These are phyloP conservation scores for Stellera chamaejasme DNA, from an alignment of 345 rosid genomes.

Conservation along the genomic window DNA sequence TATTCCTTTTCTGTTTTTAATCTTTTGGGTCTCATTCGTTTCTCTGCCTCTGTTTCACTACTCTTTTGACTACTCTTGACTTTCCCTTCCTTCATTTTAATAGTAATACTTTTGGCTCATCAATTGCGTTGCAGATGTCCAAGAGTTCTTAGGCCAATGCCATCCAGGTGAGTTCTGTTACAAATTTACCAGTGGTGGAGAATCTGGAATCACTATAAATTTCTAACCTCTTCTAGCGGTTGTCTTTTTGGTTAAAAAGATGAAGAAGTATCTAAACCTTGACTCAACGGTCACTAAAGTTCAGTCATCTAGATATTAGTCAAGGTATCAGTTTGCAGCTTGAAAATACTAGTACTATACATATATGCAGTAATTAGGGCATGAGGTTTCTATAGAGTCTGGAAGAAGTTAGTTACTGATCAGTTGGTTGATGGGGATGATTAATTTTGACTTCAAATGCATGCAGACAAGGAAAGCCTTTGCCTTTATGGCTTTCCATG, in stretches of 20 bases:
- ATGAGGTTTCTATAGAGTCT: background rate
- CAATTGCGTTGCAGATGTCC: constrained; percentile 39
- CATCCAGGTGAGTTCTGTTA: constrained; percentile 52
- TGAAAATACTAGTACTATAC: background rate
- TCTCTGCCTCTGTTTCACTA: background rate
- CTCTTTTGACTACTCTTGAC: background rate
- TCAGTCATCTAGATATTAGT: background rate
- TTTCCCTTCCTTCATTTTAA: background rate
- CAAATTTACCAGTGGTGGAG: background rate
- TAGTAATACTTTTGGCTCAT: background rate
- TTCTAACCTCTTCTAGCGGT: background rate
- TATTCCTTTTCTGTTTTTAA: background rate
- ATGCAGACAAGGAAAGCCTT: constrained; percentile 77
- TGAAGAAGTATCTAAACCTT: no score
- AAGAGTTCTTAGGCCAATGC: constrained; percentile 64
- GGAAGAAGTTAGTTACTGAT: background rate
- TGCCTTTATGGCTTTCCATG: constrained; percentile 80
- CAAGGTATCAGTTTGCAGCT: background rate
- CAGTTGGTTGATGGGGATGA: background rate
- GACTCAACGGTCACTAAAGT: no score
- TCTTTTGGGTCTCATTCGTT: background rate
- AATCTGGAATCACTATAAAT: background rate
- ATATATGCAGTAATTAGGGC: background rate
- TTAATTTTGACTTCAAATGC: background rate
- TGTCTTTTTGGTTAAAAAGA: background rate